phyloP scores from a whole-genome alignment of 352 stramenopile genomes.

The Pythium chondricola region DNA sequence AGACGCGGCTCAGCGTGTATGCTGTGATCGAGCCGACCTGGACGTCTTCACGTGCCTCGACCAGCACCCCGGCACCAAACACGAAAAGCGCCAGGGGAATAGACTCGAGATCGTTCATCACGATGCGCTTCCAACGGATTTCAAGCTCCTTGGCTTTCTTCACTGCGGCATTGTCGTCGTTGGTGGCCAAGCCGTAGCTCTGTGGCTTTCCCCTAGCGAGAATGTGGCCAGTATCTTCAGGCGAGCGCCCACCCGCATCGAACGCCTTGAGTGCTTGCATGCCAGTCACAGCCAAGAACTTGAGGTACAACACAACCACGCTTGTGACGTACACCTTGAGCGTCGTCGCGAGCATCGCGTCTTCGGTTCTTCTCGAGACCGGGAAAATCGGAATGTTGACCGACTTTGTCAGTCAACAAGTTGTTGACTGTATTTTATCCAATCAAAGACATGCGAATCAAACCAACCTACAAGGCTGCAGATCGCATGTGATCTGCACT shows the following conservation, averaged over 20 bases:
- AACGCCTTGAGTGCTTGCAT: slow-evolving; percentile 32
- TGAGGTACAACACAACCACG: slow-evolving; percentile 31
- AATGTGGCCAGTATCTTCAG: slow-evolving; percentile 41
- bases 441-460: too few species aligned
- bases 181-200: slow-evolving; percentile 30
- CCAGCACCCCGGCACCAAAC: slow-evolving; percentile 33
- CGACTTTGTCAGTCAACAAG: too few species aligned
- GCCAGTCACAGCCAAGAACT: slow-evolving; percentile 36
- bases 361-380: too few species aligned
- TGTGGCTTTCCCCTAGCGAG: slow-evolving; percentile 34
- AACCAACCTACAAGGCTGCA: too few species aligned
- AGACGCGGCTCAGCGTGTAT: slow-evolving; percentile 36
- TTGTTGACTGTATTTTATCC: too few species aligned
- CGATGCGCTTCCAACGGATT: slow-evolving; percentile 39
- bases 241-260: slow-evolving; percentile 16
- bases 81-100: slow-evolving; percentile 46
- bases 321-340: slow-evolving; percentile 17
- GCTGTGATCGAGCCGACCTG: slow-evolving; percentile 27
- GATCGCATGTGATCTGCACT: too few species aligned
- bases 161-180: slow-evolving; percentile 22
- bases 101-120: slow-evolving; percentile 57
- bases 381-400: too few species aligned
- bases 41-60: slow-evolving; percentile 22
- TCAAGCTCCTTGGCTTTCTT: slow-evolving; percentile 29
- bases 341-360: slow-evolving; percentile 6